Conservation (phyloP, 345 rosid species). For the Populus tremula region DNA sequence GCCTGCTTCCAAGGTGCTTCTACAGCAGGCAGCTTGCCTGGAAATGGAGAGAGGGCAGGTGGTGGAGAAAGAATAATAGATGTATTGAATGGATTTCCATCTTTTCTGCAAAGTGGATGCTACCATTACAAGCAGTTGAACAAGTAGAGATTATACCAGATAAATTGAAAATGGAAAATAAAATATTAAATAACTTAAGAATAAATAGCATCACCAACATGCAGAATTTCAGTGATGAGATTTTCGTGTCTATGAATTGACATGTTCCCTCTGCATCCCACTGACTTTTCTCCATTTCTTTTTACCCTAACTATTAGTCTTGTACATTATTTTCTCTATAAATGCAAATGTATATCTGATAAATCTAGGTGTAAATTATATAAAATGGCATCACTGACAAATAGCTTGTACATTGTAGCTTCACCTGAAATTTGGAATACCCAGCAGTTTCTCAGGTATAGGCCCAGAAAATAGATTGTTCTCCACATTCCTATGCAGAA, state of each 20-base stretch:
- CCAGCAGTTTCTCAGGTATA: slow-evolving; percentile 61
- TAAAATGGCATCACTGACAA: neutral
- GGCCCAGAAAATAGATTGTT: slow-evolving; percentile 88
- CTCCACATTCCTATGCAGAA: slow-evolving; percentile 61
- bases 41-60: slow-evolving; percentile 45
- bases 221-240: neutral
- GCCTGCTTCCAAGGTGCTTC: slow-evolving; percentile 19
- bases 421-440: slow-evolving; percentile 75
- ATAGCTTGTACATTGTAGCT: neutral
- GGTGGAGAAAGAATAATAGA: slow-evolving; percentile 67
- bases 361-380: neutral
- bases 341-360: neutral
- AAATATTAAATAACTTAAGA: neutral
- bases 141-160: neutral
- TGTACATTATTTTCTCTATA: neutral
- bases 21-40: slow-evolving; percentile 43
- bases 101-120: slow-evolving; percentile 55
- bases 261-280: neutral
- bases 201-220: neutral
- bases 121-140: neutral
- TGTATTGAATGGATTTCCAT: slow-evolving; percentile 90
- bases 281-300: neutral
- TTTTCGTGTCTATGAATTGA: neutral
- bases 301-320: neutral
- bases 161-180: neutral